Evolutionary conservation across 2,329 filamentous ascomycete genomes (phyloP), one percentile per base, ranked within the genome.

Genomic region (Colletotrichum navitas): DNA sequence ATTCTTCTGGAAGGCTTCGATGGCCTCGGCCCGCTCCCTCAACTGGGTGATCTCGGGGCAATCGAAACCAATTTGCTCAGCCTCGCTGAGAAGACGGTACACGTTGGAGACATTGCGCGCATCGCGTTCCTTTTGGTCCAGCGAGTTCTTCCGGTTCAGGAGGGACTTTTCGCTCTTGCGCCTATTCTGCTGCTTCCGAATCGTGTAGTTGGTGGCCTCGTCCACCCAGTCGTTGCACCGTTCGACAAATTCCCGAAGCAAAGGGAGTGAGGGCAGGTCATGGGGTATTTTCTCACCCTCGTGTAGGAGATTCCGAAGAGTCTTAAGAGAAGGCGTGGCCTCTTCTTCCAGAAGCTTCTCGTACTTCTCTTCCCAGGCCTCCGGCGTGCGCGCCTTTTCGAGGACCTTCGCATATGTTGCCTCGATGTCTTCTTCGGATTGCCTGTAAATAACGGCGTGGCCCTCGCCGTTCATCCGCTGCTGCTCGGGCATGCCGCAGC

Each of bases 191-290:
- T 98, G 95, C 84, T 99, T 99, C 76, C 96, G 93, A 71, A 96
- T 95, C 78, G 95, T 97, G 85, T 97, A 99, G 79, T 93, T 95
- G 78, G 94, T 96, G 75, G 96, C 96, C 83, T 98, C 95, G 78
- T 98, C 96, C 74, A 98, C 94, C 93, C 97, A 98, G 79, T 97
- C 94, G 81, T 97, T 97, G 85, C 96, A 98, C 78, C 94, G 92
- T 76, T 97, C 94, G 80, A 99, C 96, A 83, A 97, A 99, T 75
- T 92, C 89, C 82, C 91, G 93, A 76, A 99, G 87, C 76, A 93
- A 89, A 76, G 92, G 88, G 74, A 99, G 88, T 74, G 94, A 95
- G 75, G 91, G 90, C 73, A 99, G 88, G 69, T 94, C 92, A 85
- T 93, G 97, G 70, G 95, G 94, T 78, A 99, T 98, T 81, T 94